A percentile compares a stretch with the other conserved stretches of the same genome.
phyloP scores from a whole-genome alignment of 202 grass and related monocot species.

The Bolboschoenoplectus hybrid region DNA sequence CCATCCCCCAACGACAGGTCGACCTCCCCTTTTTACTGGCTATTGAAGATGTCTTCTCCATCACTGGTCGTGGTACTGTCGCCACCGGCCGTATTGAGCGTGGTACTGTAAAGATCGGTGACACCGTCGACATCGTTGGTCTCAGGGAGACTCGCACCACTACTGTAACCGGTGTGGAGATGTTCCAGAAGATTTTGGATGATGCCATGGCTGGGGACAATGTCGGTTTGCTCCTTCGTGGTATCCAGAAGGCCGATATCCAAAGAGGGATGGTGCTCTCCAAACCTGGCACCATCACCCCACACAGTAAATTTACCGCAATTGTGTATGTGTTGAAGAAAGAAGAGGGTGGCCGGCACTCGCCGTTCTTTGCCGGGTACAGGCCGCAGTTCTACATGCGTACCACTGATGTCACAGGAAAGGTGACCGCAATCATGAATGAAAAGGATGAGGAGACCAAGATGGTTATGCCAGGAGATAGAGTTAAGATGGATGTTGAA shows the following conservation, averaged over 20 bases:
- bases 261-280: conserved; percentile 89
- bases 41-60: conserved; percentile 93
- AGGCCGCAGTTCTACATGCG: conserved; percentile 95
- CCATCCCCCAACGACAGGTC: conserved; percentile 80
- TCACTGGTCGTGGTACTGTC: conserved; percentile 87
- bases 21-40: conserved; percentile 93
- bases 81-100: conserved; percentile 91
- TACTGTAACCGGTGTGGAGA: conserved; percentile 89
- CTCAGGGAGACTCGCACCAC: conserved; percentile 72
- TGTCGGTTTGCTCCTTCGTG: conserved; percentile 75
- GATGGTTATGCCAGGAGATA: conserved; percentile 97
- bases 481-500: conserved; percentile 87
- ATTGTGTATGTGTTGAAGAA: conserved; percentile 95
- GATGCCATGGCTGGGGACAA: conserved; percentile 96
- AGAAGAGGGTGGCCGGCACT: conserved; percentile 94
- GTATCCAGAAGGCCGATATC: conserved; percentile 81
- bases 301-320: conserved; percentile 79
- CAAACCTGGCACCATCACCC: conserved; percentile 73
- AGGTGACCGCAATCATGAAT: conserved; percentile 77
- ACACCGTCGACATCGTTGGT: conserved; percentile 74
- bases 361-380: conserved; percentile 80
- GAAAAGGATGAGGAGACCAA: conserved; percentile 98
- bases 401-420: conserved; percentile 87
- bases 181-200: conserved; percentile 95
- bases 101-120: conserved; percentile 78